These are phyloP conservation scores for Ceriops tagal DNA, from an alignment of 345 rosid genomes.

Conservation along the genomic window DNA sequence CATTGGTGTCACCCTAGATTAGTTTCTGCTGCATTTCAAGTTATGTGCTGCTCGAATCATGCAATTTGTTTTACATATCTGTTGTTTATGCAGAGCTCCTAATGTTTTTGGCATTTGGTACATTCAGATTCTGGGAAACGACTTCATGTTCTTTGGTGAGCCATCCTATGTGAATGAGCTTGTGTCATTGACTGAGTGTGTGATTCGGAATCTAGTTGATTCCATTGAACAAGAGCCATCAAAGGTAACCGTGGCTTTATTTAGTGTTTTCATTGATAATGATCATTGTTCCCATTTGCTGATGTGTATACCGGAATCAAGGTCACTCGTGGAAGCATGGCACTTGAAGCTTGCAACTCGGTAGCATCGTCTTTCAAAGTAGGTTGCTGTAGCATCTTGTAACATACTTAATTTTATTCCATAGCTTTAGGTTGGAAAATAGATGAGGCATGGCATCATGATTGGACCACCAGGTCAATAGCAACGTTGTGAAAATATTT, in stretches of 20 bases:
- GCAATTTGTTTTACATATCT: not conserved
- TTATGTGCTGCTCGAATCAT: not conserved
- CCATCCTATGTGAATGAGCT: constrained; percentile 60
- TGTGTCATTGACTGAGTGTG: constrained; percentile 34
- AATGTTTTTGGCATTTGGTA: constrained; percentile 2
- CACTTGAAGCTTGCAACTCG: constrained; percentile 91
- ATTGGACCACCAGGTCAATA: not conserved
- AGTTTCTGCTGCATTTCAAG: not conserved
- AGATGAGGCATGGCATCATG: not conserved
- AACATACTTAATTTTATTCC: not conserved
- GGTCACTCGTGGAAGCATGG: constrained; percentile 70
- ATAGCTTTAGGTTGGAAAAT: not conserved
- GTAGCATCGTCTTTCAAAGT: constrained; percentile 64
- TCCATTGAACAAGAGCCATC: constrained; percentile 64
- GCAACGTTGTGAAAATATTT: too few relatives aligned
- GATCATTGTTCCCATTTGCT: constrained; percentile 7
- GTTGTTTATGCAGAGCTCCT: not conserved
- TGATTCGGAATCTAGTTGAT: constrained; percentile 45
- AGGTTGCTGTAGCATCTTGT: constrained; percentile 16
- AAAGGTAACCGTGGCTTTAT: constrained; percentile 33
- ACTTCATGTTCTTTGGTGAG: constrained; percentile 59
- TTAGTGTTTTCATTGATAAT: not conserved
- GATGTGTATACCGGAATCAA: constrained; percentile 31
- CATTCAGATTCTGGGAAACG: constrained; percentile 57
- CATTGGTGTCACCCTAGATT: not conserved